A percentile compares a stretch with the other conserved stretches of the same genome.
Conservation (phyloP, 345 rosid species). For the Sisymbrium irio region DNA sequence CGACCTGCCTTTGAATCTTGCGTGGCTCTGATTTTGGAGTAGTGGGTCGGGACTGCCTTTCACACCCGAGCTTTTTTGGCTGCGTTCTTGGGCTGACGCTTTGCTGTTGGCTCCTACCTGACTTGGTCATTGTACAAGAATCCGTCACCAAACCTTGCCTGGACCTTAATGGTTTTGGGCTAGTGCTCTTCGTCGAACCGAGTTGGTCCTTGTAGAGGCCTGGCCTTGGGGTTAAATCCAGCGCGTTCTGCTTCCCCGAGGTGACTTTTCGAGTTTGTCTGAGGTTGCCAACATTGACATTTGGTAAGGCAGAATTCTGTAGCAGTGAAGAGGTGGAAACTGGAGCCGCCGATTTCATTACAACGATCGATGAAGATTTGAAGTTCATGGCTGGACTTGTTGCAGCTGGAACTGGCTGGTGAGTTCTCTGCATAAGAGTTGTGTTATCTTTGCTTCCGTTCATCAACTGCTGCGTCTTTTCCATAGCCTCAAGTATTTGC, state of each 20-base stretch:
- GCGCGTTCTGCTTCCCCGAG: constrained; percentile 39
- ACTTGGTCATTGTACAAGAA: constrained; percentile 30
- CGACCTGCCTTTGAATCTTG: constrained; percentile 41
- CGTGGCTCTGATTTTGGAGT: constrained; percentile 42
- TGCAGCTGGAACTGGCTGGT: constrained; percentile 35
- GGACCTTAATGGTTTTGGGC: constrained; percentile 30
- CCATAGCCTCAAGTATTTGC: constrained; percentile 86
- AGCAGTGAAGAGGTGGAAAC: constrained; percentile 33
- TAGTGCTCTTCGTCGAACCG: constrained; percentile 33
- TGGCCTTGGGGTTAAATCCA: constrained; percentile 51
- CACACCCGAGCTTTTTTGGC: constrained; percentile 47
- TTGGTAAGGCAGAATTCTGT: constrained; percentile 31
- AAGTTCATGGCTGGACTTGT: constrained; percentile 38
- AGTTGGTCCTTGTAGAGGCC: constrained; percentile 34
- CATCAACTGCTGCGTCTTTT: constrained; percentile 50
- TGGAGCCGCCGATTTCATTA: constrained; percentile 45
- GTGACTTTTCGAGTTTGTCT: constrained; percentile 38
- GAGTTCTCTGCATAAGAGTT: constrained; percentile 37
- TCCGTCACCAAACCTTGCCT: constrained; percentile 37
- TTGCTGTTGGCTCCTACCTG: constrained; percentile 44
- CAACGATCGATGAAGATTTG: constrained; percentile 47
- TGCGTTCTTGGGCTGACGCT: constrained; percentile 48
- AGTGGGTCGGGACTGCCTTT: constrained; percentile 44
- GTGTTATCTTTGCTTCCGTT: constrained; percentile 39
- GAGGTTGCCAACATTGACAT: constrained; percentile 34